Evolutionary conservation across 345 rosid genomes (phyloP).

Genomic region (Murraya paniculata): DNA sequence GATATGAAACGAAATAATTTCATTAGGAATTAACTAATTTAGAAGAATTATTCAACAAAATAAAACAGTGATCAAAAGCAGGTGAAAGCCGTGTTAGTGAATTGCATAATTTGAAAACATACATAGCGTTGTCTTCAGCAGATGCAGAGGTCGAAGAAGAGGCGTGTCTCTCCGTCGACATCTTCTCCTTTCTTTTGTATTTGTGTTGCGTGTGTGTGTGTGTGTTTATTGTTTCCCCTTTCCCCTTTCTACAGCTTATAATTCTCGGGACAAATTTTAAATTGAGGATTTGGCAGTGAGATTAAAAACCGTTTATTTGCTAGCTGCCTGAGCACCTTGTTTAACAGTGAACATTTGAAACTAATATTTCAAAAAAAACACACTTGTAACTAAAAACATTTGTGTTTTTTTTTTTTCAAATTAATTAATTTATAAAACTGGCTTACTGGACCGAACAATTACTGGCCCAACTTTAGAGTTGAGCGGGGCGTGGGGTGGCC

Average conservation of each 20-base stretch:
- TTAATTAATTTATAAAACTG: too few relatives aligned
- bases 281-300: background rate
- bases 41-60: background rate
- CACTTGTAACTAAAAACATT: background rate
- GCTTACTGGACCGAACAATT: background rate
- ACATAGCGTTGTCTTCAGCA: conserved; percentile 59
- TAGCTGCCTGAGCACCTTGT: background rate
- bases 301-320: background rate
- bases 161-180: conserved; percentile 60
- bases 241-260: background rate
- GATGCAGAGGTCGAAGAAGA: conserved; percentile 38
- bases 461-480: background rate
- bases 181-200: conserved; percentile 12
- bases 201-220: too few relatives aligned
- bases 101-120: conserved; percentile 18
- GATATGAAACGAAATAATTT: conserved; percentile 8
- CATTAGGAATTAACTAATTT: background rate
- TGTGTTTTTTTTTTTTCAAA: background rate
- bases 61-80: background rate
- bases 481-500: background rate
- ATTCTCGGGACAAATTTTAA: background rate
- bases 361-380: too few relatives aligned
- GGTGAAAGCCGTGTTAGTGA: background rate
- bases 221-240: too few relatives aligned
- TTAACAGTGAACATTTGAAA: background rate